phyloP scores from a whole-genome alignment of 768 basidiomycete genomes.

The Hericium erinaceus region DNA sequence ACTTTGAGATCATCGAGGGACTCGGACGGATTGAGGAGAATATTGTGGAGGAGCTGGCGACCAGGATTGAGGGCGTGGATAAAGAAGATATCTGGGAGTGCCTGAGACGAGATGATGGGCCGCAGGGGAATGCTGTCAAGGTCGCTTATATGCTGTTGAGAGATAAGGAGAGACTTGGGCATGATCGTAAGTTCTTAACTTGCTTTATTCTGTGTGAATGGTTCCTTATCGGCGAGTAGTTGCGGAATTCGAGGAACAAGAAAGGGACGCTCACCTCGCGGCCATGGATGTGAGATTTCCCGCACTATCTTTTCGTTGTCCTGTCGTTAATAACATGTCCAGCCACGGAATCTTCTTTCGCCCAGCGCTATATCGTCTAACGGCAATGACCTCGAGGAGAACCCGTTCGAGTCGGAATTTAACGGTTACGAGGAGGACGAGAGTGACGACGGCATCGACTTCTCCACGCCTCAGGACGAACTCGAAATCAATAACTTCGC shows the following conservation, averaged over 20 bases:
- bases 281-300: constrained; percentile 64
- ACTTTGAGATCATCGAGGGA: constrained; percentile 85
- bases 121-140: constrained; percentile 87
- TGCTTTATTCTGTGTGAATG: constrained; percentile 4
- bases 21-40: constrained; percentile 89
- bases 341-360: constrained; percentile 68
- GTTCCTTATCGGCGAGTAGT: constrained; percentile 31
- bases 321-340: constrained; percentile 6
- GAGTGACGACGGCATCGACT: constrained; percentile 44
- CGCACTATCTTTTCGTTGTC: not conserved
- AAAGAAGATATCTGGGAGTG: constrained; percentile 86
- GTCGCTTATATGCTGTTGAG: constrained; percentile 92
- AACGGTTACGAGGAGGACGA: constrained; percentile 39
- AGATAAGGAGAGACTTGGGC: constrained; percentile 77
- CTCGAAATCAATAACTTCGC: constrained; percentile 60
- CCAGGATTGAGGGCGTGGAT: constrained; percentile 62
- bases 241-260: constrained; percentile 75
- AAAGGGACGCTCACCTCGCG: constrained; percentile 71
- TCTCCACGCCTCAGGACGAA: constrained; percentile 34
- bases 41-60: constrained; percentile 74
- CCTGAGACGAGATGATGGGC: constrained; percentile 72
- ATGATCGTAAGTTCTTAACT: constrained; percentile 59
- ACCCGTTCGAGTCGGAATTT: constrained; percentile 78
- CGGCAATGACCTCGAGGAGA: constrained; percentile 54
- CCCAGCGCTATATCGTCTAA: constrained; percentile 58